Evolutionary conservation across 345 rosid species (phyloP), one percentile per base, ranked within the genome.

Genomic region (Theobroma cacao): DNA sequence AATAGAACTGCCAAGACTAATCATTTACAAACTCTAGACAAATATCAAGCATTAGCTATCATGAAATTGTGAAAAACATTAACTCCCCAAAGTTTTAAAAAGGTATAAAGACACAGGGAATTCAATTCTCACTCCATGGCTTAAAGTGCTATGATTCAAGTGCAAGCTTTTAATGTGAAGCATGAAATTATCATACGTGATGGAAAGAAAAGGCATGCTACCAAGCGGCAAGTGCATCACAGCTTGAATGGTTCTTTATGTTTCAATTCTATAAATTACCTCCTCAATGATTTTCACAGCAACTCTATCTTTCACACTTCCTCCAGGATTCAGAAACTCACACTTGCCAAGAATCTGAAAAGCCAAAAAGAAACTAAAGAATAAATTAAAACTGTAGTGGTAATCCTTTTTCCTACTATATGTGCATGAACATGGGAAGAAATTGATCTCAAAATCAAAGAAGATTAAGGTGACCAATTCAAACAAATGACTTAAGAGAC

Each of bases 291-390:
- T 94, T 81, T 90, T 91, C 52, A 90, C 89, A 38, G 95, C 98
- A 80, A 94, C 98, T 83, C 98, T 88, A 75, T 94, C 98, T 82
- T 94, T 96, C 36, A 94, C 99, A 50, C 99, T 96, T 65, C 98
- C 99, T 62, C 99, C 99, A 7, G 99, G 99, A 86, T 94, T 94
- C 78, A 96, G 80, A 86, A 96, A 96, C 82, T 96, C 99, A 67
- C 98, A 94, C 76, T 96, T 92, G 2, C 94, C 99, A 34, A 92
- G 91, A 85, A 96, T 96, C 99, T 96, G 86, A 81, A 78, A 63
- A 72, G 72, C 24, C 53, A 50, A 66, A n/a, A 41, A 18, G n/a
- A 56, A 64, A 78, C 6, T 26, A 65, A 72, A 31, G 43, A 78
- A 48, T n/a, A n/a, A 5, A 22, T 67, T 20, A 52, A 77, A 64